These are phyloP conservation scores for Echium plantagineum DNA, from an alignment of 257 asterid species.

Conservation along the genomic window DNA sequence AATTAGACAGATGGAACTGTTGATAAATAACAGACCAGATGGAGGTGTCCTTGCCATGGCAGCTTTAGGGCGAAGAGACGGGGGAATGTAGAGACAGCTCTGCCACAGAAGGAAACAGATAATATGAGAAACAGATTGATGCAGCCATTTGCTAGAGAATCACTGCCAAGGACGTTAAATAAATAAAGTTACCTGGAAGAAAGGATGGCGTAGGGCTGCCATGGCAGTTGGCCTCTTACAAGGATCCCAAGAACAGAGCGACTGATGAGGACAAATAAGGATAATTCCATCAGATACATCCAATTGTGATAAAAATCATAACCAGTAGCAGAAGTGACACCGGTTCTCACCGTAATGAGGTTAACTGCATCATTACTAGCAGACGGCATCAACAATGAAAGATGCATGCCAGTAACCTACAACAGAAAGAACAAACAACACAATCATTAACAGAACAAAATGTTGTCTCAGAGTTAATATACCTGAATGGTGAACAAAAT, in stretches of 20 bases:
- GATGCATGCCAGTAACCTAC: slow-evolving; percentile 30
- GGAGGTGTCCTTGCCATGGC: slow-evolving; percentile 52
- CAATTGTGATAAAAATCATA: background rate
- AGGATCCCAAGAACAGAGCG: slow-evolving; percentile 95
- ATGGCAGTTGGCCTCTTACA: slow-evolving; percentile 74
- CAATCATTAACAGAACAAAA: background rate
- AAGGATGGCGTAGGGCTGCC: slow-evolving; percentile 88
- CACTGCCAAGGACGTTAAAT: background rate
- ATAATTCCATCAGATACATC: background rate
- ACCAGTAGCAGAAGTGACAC: background rate
- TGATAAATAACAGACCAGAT: slow-evolving; percentile 48
- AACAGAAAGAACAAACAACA: background rate
- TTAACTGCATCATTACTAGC: slow-evolving; percentile 65
- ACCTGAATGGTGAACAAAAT: background rate
- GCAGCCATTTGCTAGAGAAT: background rate
- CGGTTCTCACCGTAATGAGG: slow-evolving; percentile 36
- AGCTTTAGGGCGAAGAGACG: slow-evolving; percentile 64
- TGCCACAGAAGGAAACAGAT: slow-evolving; percentile 20
- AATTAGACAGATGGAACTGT: background rate
- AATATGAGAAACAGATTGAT: background rate
- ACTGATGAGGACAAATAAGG: slow-evolving; percentile 17
- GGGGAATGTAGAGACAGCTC: slow-evolving; percentile 78
- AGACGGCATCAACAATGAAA: slow-evolving; percentile 51
- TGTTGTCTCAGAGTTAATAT: background rate
- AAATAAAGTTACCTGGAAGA: slow-evolving; percentile 49